Evolutionary conservation across 179 eudicot genomes (phyloP).

Genomic region (Amaranthus tricolor): DNA sequence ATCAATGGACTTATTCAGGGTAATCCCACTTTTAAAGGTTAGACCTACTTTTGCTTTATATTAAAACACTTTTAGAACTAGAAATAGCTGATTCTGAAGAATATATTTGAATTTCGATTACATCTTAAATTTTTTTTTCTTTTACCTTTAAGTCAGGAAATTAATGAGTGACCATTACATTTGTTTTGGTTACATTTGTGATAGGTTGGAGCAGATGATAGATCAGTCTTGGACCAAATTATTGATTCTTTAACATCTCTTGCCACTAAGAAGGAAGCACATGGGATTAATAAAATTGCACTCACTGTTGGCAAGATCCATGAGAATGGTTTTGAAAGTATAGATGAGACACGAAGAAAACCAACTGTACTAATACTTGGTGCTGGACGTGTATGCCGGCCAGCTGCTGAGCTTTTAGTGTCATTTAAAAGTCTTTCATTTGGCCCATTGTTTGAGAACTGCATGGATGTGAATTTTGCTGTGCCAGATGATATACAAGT

Average conservation of each 20-base stretch:
- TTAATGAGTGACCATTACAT: not conserved
- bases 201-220: slow-evolving; percentile 91
- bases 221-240: slow-evolving; percentile 60
- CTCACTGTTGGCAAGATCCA: slow-evolving; percentile 54
- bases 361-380: slow-evolving; percentile 72
- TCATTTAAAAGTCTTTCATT: slow-evolving; percentile 56
- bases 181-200: not conserved
- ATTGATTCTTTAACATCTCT: slow-evolving; percentile 71
- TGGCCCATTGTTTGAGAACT: slow-evolving; percentile 43
- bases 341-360: slow-evolving; percentile 38
- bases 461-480: slow-evolving; percentile 40
- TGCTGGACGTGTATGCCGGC: slow-evolving; percentile 96
- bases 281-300: slow-evolving; percentile 44
- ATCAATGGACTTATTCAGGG: no score
- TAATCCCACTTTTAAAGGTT: no score
- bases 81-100: no score
- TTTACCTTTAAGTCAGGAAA: not conserved
- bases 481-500: slow-evolving; percentile 59
- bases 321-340: slow-evolving; percentile 33
- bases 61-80: no score
- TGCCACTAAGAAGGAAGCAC: slow-evolving; percentile 46
- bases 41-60: no score
- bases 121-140: not conserved
- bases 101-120: not conserved
- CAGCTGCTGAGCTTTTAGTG: slow-evolving; percentile 81